A percentile compares a stretch with the other conserved stretches of the same genome.
Conservation (phyloP, 306 rosid genomes). For the Vicia faba region DNA sequence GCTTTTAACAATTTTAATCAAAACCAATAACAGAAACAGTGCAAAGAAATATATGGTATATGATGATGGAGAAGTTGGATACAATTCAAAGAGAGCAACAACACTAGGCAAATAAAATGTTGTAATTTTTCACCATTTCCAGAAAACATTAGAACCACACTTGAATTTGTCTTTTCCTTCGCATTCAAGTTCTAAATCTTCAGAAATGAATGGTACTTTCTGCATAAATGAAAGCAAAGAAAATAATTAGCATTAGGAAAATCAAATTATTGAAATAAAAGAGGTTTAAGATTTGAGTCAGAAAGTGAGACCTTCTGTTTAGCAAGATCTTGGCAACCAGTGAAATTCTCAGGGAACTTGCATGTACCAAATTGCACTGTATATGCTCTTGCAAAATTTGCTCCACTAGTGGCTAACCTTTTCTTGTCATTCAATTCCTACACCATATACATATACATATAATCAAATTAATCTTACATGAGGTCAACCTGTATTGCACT, state of each 20-base stretch:
- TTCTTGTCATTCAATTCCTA: slow-evolving; percentile 97
- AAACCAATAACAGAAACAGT: slow-evolving; percentile 1
- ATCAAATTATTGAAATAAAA: slow-evolving; percentile 1
- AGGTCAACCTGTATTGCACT: no score
- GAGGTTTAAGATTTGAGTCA: neutral
- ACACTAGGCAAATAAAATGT: neutral
- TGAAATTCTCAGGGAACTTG: slow-evolving; percentile 99
- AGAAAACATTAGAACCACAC: slow-evolving; percentile 98
- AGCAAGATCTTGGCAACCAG: slow-evolving; percentile 99
- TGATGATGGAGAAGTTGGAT: slow-evolving; percentile 29
- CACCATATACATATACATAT: neutral
- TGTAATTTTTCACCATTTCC: slow-evolving; percentile 80
- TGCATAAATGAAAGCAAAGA: slow-evolving; percentile 40
- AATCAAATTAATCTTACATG: slow-evolving; percentile 1
- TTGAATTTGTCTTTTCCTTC: slow-evolving; percentile 96
- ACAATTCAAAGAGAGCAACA: slow-evolving; percentile 33
- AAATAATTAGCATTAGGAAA: neutral
- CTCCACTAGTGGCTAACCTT: slow-evolving; percentile 91
- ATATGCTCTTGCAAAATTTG: slow-evolving; percentile 94
- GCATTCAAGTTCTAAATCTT: slow-evolving; percentile 84
- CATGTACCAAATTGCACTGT: slow-evolving; percentile 93
- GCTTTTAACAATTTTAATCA: neutral
- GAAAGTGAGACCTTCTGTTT: slow-evolving; percentile 74
- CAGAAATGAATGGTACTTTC: slow-evolving; percentile 88
- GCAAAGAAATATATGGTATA: slow-evolving; percentile 2